Base-by-base conservation (phyloP, 495 filamentous ascomycete genomes). In the Bacidia rubella region DNA sequence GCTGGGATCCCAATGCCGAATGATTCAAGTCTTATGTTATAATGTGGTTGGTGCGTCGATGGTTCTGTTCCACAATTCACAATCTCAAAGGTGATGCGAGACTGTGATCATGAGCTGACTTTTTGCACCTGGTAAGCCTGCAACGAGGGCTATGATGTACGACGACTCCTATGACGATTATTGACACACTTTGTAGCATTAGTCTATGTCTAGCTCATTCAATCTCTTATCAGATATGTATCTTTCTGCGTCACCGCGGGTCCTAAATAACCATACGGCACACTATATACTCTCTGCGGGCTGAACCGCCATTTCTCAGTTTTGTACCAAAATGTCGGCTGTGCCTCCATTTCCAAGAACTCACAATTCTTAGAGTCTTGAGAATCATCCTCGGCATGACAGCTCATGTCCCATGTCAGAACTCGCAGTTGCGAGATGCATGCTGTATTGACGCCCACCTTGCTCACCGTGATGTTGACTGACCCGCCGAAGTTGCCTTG, bases 401-500 rank as follows among this genome's bases (percentile, higher is more conserved):
- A 55, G 7, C n/a, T 26, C 54, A 51, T 55, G 7, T 55, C 24
- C 54, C 54, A 55, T 24, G 40, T 46, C 9, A 51, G 42, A 2
- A 51, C 38, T 20, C 25, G 24, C 23, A 55, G n/a, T 24, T 49
- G 38, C 15, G 38, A 50, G 20, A 55, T 55, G 25, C 53, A 55
- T 11, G 47, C 47, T 10, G 53, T 51, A 26, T 55, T 55, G 23
- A 51, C 38, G 11, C 53, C 53, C 9, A 22, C 27, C 38, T 27
- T 32, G 42, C 35, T 45, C 42, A 55, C 47, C 38, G 47, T 55
- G 3, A 55, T 26, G 15, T 55, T 55, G 12, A 50, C 39, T 11
- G 46, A 10, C 3, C 48, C 46, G 12, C 47, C 46, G 17, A 51
- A 29, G n/a, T 46, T 32, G 23, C 53, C 53, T 19, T 50, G 35